Base-by-base conservation (phyloP, 805 yeast species). In the Pichia eremophila region DNA sequence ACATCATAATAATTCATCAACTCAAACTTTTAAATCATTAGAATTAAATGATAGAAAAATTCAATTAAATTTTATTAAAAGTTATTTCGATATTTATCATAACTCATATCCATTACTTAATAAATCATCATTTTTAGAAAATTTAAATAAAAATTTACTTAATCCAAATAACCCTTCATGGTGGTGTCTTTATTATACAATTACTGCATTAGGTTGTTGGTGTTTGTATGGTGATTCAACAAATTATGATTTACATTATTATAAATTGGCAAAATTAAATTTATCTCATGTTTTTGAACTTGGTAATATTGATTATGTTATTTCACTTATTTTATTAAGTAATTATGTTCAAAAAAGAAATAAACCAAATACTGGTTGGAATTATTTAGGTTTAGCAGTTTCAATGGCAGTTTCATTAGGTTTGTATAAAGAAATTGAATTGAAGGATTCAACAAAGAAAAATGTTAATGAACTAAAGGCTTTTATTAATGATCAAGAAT, bases 181-280 rank as follows among this genome's bases (percentile, higher is more conserved):
- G 79, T 74, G 74, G 51, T 67, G 79, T 22, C 55, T 83, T 32
- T 60, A 78, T 39, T 75, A 80, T 55, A 71, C 81, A 0, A 78
- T 81, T 0, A 59, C 81, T 28, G 83, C 85, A 0, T 62, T 83
- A n/a, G 89, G 88, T 15, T 74, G 85, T 25, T 81, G 85, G 83
- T 78, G 84, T 58, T 52, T 73, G 11, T 71, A 75, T 54, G 82
- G 81, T 14, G 83, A 79, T 51, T 60, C 69, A 17, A 66, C 75
- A 2, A 70, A 69, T 46, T 66, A 73, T 39, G 85, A 81, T 56
- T 51, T 78, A 35, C 66, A 73, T 41, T 82, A 79, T 51, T 83
- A 78, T 55, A 72, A 72, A 43, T 68, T 74, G 50, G 81, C 81
- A 19, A 72, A 75, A 59, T 62, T 66, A 11, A 63, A 64, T 47